Evolutionary conservation across 1,284 basidiomycete species (phyloP).

Genomic region (Cerioporus squamosus): DNA sequence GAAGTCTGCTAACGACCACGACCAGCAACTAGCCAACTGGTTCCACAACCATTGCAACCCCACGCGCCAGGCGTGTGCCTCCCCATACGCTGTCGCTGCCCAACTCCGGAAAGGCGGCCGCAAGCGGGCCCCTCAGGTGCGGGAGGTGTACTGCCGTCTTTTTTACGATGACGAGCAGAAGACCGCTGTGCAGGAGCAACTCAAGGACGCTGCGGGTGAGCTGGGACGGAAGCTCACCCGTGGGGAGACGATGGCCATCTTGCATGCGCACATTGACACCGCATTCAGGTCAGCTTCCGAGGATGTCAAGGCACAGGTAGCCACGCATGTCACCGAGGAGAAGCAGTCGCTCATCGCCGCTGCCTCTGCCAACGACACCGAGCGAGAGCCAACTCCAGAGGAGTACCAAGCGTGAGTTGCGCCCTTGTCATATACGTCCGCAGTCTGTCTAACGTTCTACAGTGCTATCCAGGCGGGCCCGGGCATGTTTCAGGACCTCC

Average conservation of each 20-base stretch:
- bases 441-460: no score
- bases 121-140: neutral
- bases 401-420: neutral
- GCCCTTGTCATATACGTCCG: neutral
- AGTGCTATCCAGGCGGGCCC: no score
- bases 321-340: neutral
- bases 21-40: neutral
- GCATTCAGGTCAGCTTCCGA: neutral
- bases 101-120: neutral
- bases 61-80: no score
- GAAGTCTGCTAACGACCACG: neutral
- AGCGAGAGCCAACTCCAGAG: neutral
- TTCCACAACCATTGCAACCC: neutral
- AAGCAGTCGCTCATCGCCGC: neutral
- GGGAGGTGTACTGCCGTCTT: neutral
- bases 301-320: neutral
- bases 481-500: no score
- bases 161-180: constrained; percentile 1
- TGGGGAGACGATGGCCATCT: neutral
- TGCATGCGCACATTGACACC: neutral
- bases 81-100: neutral
- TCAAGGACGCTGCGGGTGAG: neutral
- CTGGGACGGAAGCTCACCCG: neutral
- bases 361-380: neutral
- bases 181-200: neutral